phyloP scores from a whole-genome alignment of 1,139 yeast genomes.

The Blastobotrys elegans region DNA sequence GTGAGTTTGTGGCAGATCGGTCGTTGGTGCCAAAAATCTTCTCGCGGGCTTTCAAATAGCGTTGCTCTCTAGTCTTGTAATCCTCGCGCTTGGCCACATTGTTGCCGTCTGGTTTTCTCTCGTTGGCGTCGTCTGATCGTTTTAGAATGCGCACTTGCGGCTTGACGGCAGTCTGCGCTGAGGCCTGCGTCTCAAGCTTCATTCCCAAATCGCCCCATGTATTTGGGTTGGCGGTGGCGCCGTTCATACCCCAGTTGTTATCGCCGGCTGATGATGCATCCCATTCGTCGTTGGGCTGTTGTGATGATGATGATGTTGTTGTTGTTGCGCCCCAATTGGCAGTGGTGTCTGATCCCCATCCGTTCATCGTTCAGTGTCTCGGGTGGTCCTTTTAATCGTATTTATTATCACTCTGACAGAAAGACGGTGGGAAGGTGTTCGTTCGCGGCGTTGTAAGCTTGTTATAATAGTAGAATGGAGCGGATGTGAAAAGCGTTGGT shows the following conservation, averaged over 20 bases:
- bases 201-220: constrained; percentile 1
- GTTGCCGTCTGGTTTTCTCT: too few relatives aligned
- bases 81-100: constrained; percentile 7
- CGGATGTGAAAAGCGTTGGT: too few relatives aligned
- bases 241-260: not conserved
- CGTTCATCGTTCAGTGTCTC: too few relatives aligned
- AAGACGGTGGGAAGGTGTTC: too few relatives aligned
- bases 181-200: not conserved
- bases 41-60: constrained; percentile 17
- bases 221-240: not conserved
- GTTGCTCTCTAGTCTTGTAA: constrained; percentile 16
- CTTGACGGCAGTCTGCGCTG: constrained; percentile 8
- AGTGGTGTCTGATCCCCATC: too few relatives aligned
- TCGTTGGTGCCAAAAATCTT: constrained; percentile 17
- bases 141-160: constrained; percentile 19
- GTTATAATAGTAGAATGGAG: too few relatives aligned
- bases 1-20: constrained; percentile 3
- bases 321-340: too few relatives aligned
- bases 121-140: constrained; percentile 9
- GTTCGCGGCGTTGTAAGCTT: too few relatives aligned
- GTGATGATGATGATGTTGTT: too few relatives aligned
- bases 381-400: too few relatives aligned
- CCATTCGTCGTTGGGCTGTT: not conserved
- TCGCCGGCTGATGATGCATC: not conserved
- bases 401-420: too few relatives aligned